Conservation (phyloP, 2,329 filamentous ascomycete species). For the Penicillium glabrum region DNA sequence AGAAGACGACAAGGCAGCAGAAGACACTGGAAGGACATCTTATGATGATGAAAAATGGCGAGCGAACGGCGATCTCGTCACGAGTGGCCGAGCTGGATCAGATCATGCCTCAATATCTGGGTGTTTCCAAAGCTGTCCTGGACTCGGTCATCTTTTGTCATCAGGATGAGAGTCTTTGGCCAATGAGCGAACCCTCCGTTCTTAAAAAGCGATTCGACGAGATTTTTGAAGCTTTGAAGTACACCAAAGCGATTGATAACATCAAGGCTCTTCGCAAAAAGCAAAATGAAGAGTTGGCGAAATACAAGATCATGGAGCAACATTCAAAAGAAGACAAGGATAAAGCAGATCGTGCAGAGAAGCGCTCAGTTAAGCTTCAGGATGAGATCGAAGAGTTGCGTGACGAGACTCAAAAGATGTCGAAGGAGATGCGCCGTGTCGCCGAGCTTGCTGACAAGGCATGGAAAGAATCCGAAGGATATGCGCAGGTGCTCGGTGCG, state of each 20-base stretch:
- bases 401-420: slow-evolving; percentile 61
- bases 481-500: slow-evolving; percentile 70
- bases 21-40: slow-evolving; percentile 85
- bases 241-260: slow-evolving; percentile 95
- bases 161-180: slow-evolving; percentile 97
- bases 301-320: slow-evolving; percentile 71
- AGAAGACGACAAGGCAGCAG: slow-evolving; percentile 71
- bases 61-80: slow-evolving; percentile 75
- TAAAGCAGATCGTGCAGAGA: slow-evolving; percentile 70
- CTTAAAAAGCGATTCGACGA: slow-evolving; percentile 96
- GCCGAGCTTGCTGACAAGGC: slow-evolving; percentile 61
- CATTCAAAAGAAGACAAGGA: slow-evolving; percentile 83
- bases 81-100: slow-evolving; percentile 78
- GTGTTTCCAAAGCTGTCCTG: slow-evolving; percentile 84
- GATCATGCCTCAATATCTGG: slow-evolving; percentile 80
- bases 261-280: slow-evolving; percentile 84
- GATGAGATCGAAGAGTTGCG: slow-evolving; percentile 60
- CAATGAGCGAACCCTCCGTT: slow-evolving; percentile 79
- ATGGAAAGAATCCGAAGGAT: slow-evolving; percentile 71
- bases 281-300: slow-evolving; percentile 71
- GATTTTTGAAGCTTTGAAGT: slow-evolving; percentile 96
- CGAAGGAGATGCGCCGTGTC: slow-evolving; percentile 44
- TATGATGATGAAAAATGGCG: slow-evolving; percentile 73
- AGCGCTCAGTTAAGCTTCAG: slow-evolving; percentile 63
- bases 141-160: slow-evolving; percentile 98